Evolutionary conservation across 495 filamentous ascomycete species (phyloP), one percentile per base, ranked within the genome.

Genomic region (Pseudomonodictys pantanalensis): DNA sequence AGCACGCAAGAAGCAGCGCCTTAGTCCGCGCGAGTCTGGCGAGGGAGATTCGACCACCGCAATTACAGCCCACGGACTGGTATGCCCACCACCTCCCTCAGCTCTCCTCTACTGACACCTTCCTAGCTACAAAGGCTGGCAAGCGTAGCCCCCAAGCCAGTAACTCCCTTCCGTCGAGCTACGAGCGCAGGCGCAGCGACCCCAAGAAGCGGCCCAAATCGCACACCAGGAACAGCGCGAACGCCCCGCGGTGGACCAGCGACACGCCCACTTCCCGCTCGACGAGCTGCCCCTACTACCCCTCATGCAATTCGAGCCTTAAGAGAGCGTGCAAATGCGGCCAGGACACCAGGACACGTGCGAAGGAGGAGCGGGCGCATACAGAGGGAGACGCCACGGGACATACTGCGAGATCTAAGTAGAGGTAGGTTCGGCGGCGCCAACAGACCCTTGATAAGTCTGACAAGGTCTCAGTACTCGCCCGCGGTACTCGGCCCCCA

Each of bases 311-410:
- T 86, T 50, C 83, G 85, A 47, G 84, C 87, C 15, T 80, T 89
- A 47, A 83, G 90, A 66, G 77, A 80, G 61, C 84, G 89, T 42
- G 82, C 87, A 33, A 82, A 86, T n/a, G 86, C 85, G n/a, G 80
- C 78, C 30, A 72, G 85, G 56, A 92, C 89, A 0, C 88, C 89
- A 24, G 86, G 81, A 25, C 58, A 59, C n/a, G 78, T 81, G 49
- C 80, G 87, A 2, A 77, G 89, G 49, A 79, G 79, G 53, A 91
- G 86, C 62, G 76, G 82, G 20, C 78, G 83, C 38, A 75, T 86
- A 58, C 83, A 86, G 66, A 80, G 88, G 42, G 88, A 91, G 70
- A 90, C 89, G 5, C 88, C 88, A 5, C 83, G 88, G 52, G 85
- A 91, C 68, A 75, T 84, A 20, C 68, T 92, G 26, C 79, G 83